phyloP scores from a whole-genome alignment of 2,329 filamentous ascomycete species.

The Ophiostoma sp. region DNA sequence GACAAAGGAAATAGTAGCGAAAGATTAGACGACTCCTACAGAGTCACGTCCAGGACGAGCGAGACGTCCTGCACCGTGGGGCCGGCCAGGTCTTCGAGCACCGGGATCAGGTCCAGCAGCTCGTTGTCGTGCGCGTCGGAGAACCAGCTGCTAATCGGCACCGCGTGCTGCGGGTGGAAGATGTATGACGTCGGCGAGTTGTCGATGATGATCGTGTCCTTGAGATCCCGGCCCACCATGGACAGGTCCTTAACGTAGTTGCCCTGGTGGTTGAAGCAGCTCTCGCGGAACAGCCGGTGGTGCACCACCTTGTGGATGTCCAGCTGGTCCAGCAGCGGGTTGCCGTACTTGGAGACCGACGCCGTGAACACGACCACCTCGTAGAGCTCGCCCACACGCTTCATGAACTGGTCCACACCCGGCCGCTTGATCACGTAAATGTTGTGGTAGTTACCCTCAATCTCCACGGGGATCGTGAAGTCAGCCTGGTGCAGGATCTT shows the following conservation, averaged over 20 bases:
- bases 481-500: constrained; percentile 99
- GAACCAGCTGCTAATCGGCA: constrained; percentile 99
- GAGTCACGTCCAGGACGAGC: constrained; percentile 88
- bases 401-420: constrained; percentile 99
- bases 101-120: constrained; percentile 91
- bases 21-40: constrained; percentile 40
- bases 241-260: constrained; percentile 99
- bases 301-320: constrained; percentile 97
- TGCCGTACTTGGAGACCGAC: constrained; percentile 98
- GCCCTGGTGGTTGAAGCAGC: constrained; percentile 98
- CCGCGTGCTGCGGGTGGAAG: constrained; percentile 97
- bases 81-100: constrained; percentile 92
- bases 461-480: constrained; percentile 97
- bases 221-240: constrained; percentile 89
- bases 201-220: constrained; percentile 98
- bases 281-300: constrained; percentile 92
- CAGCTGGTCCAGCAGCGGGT: constrained; percentile 89
- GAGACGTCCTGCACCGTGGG: constrained; percentile 90
- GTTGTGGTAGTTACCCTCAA: constrained; percentile 98
- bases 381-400: constrained; percentile 92
- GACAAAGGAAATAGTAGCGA: constrained; percentile 11
- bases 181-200: constrained; percentile 99
- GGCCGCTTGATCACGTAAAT: constrained; percentile 99
- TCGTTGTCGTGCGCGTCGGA: constrained; percentile 99
- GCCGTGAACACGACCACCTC: constrained; percentile 98